phyloP scores from a whole-genome alignment of 2,329 filamentous ascomycete species.

The Hypomyces perniciosus region DNA sequence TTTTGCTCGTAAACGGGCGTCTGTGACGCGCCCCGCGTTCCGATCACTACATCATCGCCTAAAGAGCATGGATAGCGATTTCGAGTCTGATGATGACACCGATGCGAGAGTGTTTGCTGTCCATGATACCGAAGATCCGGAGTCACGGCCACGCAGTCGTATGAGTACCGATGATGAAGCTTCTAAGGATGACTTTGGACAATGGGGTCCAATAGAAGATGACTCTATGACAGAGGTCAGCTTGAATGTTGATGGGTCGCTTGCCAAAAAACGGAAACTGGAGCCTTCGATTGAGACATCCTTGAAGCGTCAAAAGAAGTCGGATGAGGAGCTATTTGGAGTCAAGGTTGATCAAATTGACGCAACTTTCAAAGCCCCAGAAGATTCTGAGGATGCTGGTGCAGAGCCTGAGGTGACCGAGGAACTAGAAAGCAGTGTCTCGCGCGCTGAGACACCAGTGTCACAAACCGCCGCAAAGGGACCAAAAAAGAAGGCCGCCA shows the following conservation, averaged over 20 bases:
- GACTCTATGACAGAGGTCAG: slow-evolving; percentile 68
- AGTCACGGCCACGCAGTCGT: slow-evolving; percentile 74
- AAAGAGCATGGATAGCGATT: slow-evolving; percentile 57
- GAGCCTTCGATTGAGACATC: slow-evolving; percentile 59
- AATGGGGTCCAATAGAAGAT: slow-evolving; percentile 49
- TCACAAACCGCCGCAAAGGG: slow-evolving; percentile 34
- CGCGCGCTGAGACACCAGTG: slow-evolving; percentile 42
- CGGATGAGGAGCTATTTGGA: slow-evolving; percentile 71
- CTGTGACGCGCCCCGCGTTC: slow-evolving; percentile 54
- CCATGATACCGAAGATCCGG: slow-evolving; percentile 77
- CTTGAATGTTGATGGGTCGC: slow-evolving; percentile 54
- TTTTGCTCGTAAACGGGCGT: slow-evolving; percentile 57
- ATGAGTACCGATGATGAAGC: slow-evolving; percentile 57
- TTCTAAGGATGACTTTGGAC: slow-evolving; percentile 43
- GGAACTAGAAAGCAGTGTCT: slow-evolving; percentile 34
- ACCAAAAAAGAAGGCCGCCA: slow-evolving; percentile 51
- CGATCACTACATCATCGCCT: slow-evolving; percentile 74
- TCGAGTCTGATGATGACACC: slow-evolving; percentile 83
- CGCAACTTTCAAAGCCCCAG: slow-evolving; percentile 40
- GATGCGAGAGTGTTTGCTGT: slow-evolving; percentile 51
- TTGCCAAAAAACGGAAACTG: slow-evolving; percentile 66
- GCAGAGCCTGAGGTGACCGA: slow-evolving; percentile 42
- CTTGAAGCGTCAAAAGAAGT: slow-evolving; percentile 75
- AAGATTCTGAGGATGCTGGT: slow-evolving; percentile 45
- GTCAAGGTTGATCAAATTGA: slow-evolving; percentile 52